phyloP scores from a whole-genome alignment of 176 grass and related monocot genomes.

The Oryza nivara region DNA sequence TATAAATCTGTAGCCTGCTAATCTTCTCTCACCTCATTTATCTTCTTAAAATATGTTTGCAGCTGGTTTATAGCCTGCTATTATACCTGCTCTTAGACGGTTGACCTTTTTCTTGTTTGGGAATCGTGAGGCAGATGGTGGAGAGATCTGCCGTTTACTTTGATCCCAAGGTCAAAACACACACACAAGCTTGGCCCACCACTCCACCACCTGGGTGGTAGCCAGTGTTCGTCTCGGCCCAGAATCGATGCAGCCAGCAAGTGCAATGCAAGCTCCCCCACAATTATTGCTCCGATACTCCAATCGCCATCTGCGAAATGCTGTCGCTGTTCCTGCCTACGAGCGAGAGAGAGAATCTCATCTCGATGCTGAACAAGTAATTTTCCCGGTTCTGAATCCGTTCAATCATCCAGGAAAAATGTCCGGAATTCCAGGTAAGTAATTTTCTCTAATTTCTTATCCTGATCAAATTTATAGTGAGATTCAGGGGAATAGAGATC shows the following conservation, averaged over 20 bases:
- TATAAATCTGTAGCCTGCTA: no score
- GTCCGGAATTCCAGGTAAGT: not conserved
- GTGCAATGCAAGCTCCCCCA: not conserved
- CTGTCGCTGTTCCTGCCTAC: not conserved
- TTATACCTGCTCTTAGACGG: not conserved
- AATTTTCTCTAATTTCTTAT: not conserved
- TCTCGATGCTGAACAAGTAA: not conserved
- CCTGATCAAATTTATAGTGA: not conserved
- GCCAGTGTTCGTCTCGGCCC: not conserved
- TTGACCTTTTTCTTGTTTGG: not conserved
- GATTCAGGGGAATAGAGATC: not conserved
- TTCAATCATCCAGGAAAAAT: not conserved
- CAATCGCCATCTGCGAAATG: constrained; percentile 17
- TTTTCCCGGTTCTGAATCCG: not conserved
- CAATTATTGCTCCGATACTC: constrained; percentile 13
- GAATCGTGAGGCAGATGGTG: not conserved
- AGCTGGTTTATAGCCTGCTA: no score
- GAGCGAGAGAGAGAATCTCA: constrained; percentile 3
- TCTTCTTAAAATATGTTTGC: no score
- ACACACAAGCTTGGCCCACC: not conserved
- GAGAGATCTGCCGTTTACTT: not conserved
- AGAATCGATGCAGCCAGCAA: not conserved
- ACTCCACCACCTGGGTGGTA: not conserved
- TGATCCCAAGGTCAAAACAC: not conserved
- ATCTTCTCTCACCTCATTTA: no score